These are phyloP conservation scores for Boletales sp. DNA, from an alignment of 768 basidiomycete genomes.

Conservation along the genomic window DNA sequence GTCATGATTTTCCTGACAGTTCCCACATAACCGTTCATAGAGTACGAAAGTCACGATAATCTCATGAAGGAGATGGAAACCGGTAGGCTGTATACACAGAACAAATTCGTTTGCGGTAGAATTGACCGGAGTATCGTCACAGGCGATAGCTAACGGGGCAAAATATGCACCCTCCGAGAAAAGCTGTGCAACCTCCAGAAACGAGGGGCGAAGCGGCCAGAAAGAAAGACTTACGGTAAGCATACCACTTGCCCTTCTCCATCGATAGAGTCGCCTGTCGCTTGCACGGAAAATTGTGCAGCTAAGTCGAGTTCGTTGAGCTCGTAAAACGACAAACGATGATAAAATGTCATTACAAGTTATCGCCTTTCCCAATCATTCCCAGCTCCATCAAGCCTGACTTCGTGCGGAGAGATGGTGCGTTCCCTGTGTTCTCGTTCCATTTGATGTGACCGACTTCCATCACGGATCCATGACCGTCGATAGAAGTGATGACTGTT, in stretches of 20 bases:
- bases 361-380: not conserved
- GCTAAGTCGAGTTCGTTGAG: conserved; percentile 3
- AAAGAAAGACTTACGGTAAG: conserved; percentile 1
- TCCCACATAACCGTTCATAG: conserved; percentile 4
- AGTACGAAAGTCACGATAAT: conserved; percentile 15
- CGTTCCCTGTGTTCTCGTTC: conserved; percentile 1
- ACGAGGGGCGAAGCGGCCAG: too few species aligned
- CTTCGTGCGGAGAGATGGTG: conserved; percentile 1
- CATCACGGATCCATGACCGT: conserved; percentile 2
- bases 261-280: conserved; percentile 11
- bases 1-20: not conserved
- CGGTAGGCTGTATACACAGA: conserved; percentile 13
- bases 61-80: conserved; percentile 18
- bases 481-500: conserved; percentile 13
- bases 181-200: conserved; percentile 1
- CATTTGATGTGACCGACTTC: conserved; percentile 16
- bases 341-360: not conserved
- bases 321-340: not conserved
- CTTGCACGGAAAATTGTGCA: conserved; percentile 5
- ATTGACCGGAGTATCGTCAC: not conserved
- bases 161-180: not conserved
- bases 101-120: not conserved
- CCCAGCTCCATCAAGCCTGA: conserved; percentile 1
- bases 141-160: conserved; percentile 11
- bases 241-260: not conserved